These are phyloP conservation scores for Rosa lucieae DNA, from an alignment of 306 rosid genomes.

Conservation along the genomic window DNA sequence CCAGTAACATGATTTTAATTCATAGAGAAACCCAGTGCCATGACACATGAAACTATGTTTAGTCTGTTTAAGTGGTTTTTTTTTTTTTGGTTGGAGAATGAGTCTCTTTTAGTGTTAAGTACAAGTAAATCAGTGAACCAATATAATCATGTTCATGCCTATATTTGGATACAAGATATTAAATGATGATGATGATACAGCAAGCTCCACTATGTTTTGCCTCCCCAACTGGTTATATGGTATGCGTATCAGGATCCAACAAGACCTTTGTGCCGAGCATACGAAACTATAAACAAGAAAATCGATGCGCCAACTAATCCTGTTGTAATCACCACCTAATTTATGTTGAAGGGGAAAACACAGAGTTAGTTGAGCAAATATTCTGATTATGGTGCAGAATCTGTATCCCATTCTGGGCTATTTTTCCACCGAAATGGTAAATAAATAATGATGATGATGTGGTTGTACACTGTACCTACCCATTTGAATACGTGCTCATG, in stretches of 20 bases:
- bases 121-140: constrained; percentile 4
- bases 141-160: not conserved
- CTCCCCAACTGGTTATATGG: constrained; percentile 13
- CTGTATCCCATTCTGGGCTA: not conserved
- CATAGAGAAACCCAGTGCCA: not conserved
- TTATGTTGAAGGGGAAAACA: not conserved
- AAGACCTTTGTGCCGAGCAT: constrained; percentile 90
- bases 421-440: not conserved
- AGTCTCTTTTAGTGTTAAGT: not conserved
- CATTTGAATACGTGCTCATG: constrained; percentile 71
- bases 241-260: constrained; percentile 62
- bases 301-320: constrained; percentile 59
- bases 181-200: not conserved
- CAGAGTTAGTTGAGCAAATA: not conserved
- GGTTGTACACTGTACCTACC: constrained; percentile 43
- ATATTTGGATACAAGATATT: constrained; percentile 6
- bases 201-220: not conserved
- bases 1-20: not conserved
- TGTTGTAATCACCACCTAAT: constrained; percentile 66
- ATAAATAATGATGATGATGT: not conserved
- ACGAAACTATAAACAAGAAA: constrained; percentile 57
- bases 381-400: not conserved
- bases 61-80: not conserved
- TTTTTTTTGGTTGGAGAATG: too few species aligned
- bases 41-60: not conserved